Conservation (phyloP, 148 eudicot genomes). For the Silene uniflora region DNA sequence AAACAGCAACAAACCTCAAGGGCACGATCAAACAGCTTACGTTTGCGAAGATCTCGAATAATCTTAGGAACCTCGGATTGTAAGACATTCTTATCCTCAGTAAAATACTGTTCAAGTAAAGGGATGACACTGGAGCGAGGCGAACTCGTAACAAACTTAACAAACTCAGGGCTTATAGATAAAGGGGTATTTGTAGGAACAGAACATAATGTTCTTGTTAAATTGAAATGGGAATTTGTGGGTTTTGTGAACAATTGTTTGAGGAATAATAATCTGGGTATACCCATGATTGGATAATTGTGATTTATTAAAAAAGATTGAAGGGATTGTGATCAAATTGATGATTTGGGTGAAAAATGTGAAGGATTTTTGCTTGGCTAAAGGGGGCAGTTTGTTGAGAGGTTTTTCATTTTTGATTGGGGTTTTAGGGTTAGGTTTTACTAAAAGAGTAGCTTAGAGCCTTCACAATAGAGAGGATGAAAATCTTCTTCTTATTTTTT, state of each 20-base stretch:
- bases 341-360: background rate
- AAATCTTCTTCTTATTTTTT: too few relatives aligned
- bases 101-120: constrained; percentile 5
- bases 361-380: background rate
- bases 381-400: background rate
- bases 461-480: too few relatives aligned
- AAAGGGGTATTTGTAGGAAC: background rate
- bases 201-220: background rate
- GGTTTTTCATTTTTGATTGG: background rate
- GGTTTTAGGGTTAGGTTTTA: constrained; percentile 9
- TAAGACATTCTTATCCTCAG: background rate
- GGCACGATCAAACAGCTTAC: background rate
- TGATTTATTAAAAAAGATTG: too few relatives aligned
- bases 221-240: constrained; percentile 1
- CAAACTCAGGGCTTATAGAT: background rate
- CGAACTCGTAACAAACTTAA: background rate
- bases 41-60: constrained; percentile 5
- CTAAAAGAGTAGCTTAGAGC: too few relatives aligned
- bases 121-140: constrained; percentile 1
- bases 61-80: background rate
- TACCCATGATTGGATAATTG: background rate
- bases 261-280: constrained; percentile 14
- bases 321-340: background rate
- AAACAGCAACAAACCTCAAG: constrained; percentile 3
- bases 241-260: background rate